Evolutionary conservation across 2,329 filamentous ascomycete genomes (phyloP), one percentile per base, ranked within the genome.

Genomic region (Pestalotiopsis fici): DNA sequence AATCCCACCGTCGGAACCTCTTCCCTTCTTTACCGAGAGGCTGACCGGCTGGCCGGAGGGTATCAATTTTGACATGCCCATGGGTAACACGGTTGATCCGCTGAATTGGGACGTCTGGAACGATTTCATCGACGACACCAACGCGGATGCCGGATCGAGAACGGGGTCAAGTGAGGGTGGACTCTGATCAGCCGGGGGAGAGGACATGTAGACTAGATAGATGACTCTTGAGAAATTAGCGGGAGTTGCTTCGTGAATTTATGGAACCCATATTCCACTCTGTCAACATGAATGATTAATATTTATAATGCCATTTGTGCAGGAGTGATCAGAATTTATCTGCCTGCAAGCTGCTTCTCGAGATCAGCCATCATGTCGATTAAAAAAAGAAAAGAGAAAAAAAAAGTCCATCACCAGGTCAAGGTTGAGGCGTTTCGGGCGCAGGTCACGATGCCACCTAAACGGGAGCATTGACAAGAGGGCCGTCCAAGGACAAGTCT

Each of bases 91-190:
- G 9, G 65, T 64, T 3, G 70, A 71, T 6, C 63, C 68, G 59
- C 76, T 75, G 75, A 76, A 79, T 39, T 78, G 78, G 81, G 75
- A 76, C 59, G 76, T 78, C 12, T 84, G 82, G 82, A 81, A 81
- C 68, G 82, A 84, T 35, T 84, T 84, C 69, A 74, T 83, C 54
- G 74, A 74, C 39, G 82, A 84, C 63, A 79, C 82, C 4, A 76
- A 77, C 54, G 75, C 76, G 56, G 76, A 80, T 23, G 67, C 63
- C n/a, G 69, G 68, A 27, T 73, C 71, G 2, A 71, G 71, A 37
- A 74, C 74, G 3, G 71, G 69, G 7, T 73, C 71, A 1, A 75
- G 75, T 43, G 74, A 74, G 47, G 69, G 67, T 9, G 71, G 66
- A 25, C 69, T 25, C 25, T 50, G 27, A 28, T 57, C 4, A 54